Evolutionary conservation across 192 early-diverging fungal species (phyloP), one percentile per base, ranked within the genome.

Genomic region (Phlyctochytrium planicorne): DNA sequence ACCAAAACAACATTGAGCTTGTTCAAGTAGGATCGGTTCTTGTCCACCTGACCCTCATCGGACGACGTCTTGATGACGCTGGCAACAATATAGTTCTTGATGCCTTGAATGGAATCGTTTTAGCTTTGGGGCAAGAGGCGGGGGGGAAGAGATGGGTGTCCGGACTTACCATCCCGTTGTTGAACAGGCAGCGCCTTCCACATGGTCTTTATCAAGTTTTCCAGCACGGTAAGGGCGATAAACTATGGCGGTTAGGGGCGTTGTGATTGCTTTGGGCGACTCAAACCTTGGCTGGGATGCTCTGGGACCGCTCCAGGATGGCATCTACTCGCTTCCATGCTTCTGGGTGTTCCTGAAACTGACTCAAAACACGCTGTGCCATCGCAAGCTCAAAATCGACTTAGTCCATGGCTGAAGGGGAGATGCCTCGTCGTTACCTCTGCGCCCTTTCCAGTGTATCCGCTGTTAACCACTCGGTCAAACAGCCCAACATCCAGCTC

Each of bases 1-100:
- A 99, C 97, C 52, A 99, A 80, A 6, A 94, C 93, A 81, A 97
- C 85, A 82, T 99, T 99, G 34, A 99, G 85, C 81, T 99, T 96
- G 78, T 75, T 87, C 62, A 99, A 78, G 31, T 92, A 91, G 37
- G 89, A 84, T 71, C 96, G 88, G 53, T 84, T 83, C 67, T 84
- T 73, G 27, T 29, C 27, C 25, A 10, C 55, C 56, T 97, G 80
- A 16, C 85, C 82, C 64, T 98, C 96, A 33, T 94, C 91, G 6
- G 93, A 92, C 12, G 97, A 93, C 2, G 87, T 84, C 73, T 94
- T 89, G 63, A 99, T 88, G 70, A 99, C 93, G 63, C 94, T 80
- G 55, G 89, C 90, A 35, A 99, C 94, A 65, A 96, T 89, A 76
- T 92, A 98, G 78, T 94, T 94, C 67, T 94, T 91, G 76, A 99